Conservation (phyloP, 2,329 filamentous ascomycete species). For the Drechslerella stenobrocha region DNA sequence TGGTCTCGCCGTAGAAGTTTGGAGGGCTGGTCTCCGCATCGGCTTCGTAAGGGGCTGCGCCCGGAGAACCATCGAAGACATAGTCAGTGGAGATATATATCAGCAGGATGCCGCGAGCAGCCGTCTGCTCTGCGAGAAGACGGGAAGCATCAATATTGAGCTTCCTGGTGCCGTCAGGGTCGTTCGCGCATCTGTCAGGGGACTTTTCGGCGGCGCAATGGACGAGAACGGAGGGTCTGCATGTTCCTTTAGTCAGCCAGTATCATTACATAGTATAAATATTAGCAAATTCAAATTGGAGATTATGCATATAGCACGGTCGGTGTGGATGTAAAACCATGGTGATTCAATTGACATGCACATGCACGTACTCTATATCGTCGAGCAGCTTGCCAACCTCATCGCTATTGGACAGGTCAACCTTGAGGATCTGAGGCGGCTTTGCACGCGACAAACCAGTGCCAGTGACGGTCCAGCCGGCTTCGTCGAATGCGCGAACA, state of each 20-base stretch:
- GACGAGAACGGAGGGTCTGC: slow-evolving; percentile 75
- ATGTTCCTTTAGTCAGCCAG: too few species aligned
- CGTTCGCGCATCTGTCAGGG: slow-evolving; percentile 79
- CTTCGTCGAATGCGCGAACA: slow-evolving; percentile 67
- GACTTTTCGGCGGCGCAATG: slow-evolving; percentile 88
- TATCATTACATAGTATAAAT: background rate
- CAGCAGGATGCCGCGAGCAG: slow-evolving; percentile 65
- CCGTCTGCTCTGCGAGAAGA: slow-evolving; percentile 68
- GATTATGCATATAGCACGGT: too few species aligned
- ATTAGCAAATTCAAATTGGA: too few species aligned
- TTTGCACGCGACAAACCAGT: slow-evolving; percentile 74
- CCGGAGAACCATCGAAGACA: slow-evolving; percentile 71
- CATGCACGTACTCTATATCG: slow-evolving; percentile 61
- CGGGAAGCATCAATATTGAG: slow-evolving; percentile 66
- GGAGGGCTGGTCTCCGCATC: slow-evolving; percentile 68
- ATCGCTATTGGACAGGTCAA: slow-evolving; percentile 60
- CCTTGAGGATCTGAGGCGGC: slow-evolving; percentile 68
- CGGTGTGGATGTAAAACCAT: slow-evolving; percentile 12
- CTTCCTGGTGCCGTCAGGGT: slow-evolving; percentile 69
- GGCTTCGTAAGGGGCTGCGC: slow-evolving; percentile 74
- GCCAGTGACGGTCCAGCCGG: slow-evolving; percentile 71
- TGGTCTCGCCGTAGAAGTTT: slow-evolving; percentile 78
- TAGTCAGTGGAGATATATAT: slow-evolving; percentile 84
- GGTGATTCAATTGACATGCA: slow-evolving; percentile 13
- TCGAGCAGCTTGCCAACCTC: slow-evolving; percentile 62